Evolutionary conservation across 148 eudicot species (phyloP), one percentile per base, ranked within the genome.

Genomic region (Silene conica): DNA sequence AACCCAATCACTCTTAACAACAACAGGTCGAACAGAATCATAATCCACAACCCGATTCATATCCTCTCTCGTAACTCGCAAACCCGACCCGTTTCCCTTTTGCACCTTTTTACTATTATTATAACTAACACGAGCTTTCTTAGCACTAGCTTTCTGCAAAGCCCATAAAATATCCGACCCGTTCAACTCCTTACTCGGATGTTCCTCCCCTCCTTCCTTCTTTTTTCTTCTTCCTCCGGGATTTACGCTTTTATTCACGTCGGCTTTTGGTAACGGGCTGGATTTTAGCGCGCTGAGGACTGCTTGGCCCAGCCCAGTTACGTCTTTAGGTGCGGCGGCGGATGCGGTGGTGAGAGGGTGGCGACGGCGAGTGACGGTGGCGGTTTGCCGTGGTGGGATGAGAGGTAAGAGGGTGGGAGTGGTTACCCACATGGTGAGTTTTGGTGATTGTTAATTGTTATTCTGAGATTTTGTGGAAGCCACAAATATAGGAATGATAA

Each of bases 141-240:
- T 79, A 22, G 82, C 87, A 28, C 74, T 69, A 7, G 82, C 89
- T 73, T 67, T 85, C 62, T 81, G 85, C 25, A 89, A 70, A 21
- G 89, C 89, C 80, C 77, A 19, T 38, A 84, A 55, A 18, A 86
- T 83, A 79, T 82, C 89, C 70, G 89, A 78, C 65, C 86, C 89
- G 59, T 80, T 86, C 38, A 84, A 10, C 66, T 80, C 77, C 28
- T 63, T 73, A 31, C 61, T 78, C 58, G 63, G 52, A 12, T 59
- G 69, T 6, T 74, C 67, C 21, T 14, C 6, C 50, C 55, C 67
- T 57, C 55, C 57, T 15, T 59, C 67, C 54, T 67, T 55, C 76
- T 22, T 61, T 66, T 22, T 31, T 19, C 23, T 14, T 16, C 18
- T 22, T 64, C 14, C 14, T 5, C 50, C 26, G 9, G 20, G 28